Evolutionary conservation across 306 rosid species (phyloP), one percentile per base, ranked within the genome.

Genomic region (Abrus pulchellus): DNA sequence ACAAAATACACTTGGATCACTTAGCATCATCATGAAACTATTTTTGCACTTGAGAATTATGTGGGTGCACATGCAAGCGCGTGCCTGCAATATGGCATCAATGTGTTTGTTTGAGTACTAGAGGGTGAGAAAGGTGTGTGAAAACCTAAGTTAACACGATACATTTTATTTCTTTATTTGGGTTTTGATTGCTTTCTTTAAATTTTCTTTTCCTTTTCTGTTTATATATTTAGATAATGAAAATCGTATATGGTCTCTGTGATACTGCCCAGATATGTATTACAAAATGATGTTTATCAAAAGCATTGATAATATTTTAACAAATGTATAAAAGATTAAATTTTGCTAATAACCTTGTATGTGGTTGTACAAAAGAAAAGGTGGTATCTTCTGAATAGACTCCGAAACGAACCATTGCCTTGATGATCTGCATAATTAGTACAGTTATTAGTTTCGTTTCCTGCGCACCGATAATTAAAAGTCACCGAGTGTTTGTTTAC

Each of bases 51-150:
- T 9, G 27, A 64, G 48, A 68, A 54, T 32, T 55, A 20, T 3
- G 38, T 64, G 14, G 43, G 48, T 7, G 27, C 63, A 63, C 83
- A 20, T 68, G 81, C 69, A 67, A 38, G 68, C 77, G 44, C 81
- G 68, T 67, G 88, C 33, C 67, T 7, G 59, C 27, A 60, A 61
- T 75, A 83, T 85, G 88, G 66, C 34, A 33, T 14, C 48, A 13
- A 55, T 70, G 80, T 64, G 57, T 33, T 41, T 33, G 40, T 52
- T 32, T 36, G 38, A 45, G 82, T 7, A 2, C 27, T 14, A 32
- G 32, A 30, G 83, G 7, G 55, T 57, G 8, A 10, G 11, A 55
- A 76, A 10, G 27, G 59, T 59, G 68, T 11, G 30, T 44, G 57
- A 29, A 69, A 34, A 72, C 52, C 20, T 20, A 20, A 20, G n/a